Base-by-base conservation (phyloP, 2,329 filamentous ascomycete species). In the Purpureocillium takamizusanense region DNA sequence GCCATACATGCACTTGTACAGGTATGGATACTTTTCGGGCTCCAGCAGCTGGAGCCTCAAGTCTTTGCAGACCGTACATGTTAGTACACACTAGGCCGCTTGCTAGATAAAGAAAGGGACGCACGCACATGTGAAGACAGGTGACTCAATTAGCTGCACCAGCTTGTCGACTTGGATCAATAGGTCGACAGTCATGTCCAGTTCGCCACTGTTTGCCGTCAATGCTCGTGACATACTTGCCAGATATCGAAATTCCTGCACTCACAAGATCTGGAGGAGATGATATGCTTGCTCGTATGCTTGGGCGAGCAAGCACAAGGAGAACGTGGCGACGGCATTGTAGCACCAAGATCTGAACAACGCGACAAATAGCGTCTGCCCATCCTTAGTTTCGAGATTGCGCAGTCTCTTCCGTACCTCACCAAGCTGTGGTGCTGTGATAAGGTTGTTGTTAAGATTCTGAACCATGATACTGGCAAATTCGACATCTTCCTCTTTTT, bases 381-480 rank as follows among this genome's bases (percentile, higher is more conserved):
- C 92, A 47, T 98, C 94, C 81, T 81, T 89, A 9, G 83, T 87
- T 58, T 98, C 92, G 2, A 95, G 69, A 51, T 95, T 98, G 27
- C 92, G 76, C 36, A 98, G 67, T 32, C 92, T 73, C 59, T 95
- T 95, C 33, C 92, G 79, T 45, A 98, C 70, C 50, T 97, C 94
- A 2, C 86, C 80, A 23, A 98, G 69, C 60, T 98, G 89, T 1
- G 94, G 92, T 0, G 94, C 92, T 2, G 94, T 98, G 48, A 98
- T 95, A 39, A 98, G 79, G 52, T 98, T 98, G 61, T 98, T 98
- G 66, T 98, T 98, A 37, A 98, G 72, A 53, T 97, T 97, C 59
- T 98, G 92, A 23, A 98, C 88, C 92, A 98, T 98, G 51, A 98
- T 97, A 56, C 90, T 95, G 13, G 92, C 90, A 61, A 98, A 98